Base-by-base conservation (phyloP, 2,329 filamentous ascomycete genomes). In the Exophiala sp. region DNA sequence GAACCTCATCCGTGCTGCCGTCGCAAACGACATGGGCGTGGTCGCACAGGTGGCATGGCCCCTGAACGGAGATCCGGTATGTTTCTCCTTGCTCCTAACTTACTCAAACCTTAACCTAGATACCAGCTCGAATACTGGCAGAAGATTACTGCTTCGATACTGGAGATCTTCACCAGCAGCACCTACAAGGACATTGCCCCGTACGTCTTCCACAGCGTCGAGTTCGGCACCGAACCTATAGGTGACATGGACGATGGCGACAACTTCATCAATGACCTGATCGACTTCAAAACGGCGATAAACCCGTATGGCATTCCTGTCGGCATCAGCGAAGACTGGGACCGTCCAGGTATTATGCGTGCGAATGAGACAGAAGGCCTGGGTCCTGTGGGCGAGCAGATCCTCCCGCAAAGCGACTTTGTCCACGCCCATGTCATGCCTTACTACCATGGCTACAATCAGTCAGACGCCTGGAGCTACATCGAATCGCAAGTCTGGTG, bases 311-410 rank as follows among this genome's bases (percentile, higher is more conserved):
- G 41, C 9, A 51, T 51, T 9, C 48, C 48, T 32, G 48, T 51
- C 20, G 48, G 48, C 20, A 51, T 51, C 33, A 51, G 48, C 39
- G 48, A 51, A 45, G 48, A 51, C 20, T 51, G 48, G 48, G 48
- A 51, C 33, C 48, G 48, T 36, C 48, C 48, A 1, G 48, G 48
- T 9, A 45, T 51, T 9, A 9, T 51, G 16, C 45, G 48, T 29
- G 45, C 18, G 11, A 51, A 51, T n/a, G 43, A 51, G 20, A 51
- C 48, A 3, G 48, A 40, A 20, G 48, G 48, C 29, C 48, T 51
- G n/a, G 48, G 48, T 3, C 48, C 48, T 7, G 21, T 36, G 5
- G 48, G 48, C 11, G 45, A 45, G 29, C 40, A 51, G n/a, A 51
- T 51, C 12, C 48, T 51, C 20, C 48, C 41, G 12, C 41, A 45